Evolutionary conservation across 2,329 filamentous ascomycete species (phyloP).

Genomic region (Colletotrichum agaves): DNA sequence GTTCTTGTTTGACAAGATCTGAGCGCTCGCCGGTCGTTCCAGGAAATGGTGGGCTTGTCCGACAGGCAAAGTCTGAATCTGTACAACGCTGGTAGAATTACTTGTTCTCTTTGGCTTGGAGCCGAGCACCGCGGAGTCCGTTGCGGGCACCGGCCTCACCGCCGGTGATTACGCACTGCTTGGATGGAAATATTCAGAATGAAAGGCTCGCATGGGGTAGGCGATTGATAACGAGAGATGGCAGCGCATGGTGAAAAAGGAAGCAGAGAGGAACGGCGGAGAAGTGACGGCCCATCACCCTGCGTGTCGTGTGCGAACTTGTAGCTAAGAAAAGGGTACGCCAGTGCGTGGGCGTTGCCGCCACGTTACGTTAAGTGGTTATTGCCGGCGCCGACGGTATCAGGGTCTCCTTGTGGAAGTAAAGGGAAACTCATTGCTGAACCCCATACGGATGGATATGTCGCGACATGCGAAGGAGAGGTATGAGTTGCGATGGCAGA

Average conservation of each 20-base stretch:
- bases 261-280: slow-evolving; percentile 7
- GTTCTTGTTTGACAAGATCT: neutral
- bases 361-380: no score
- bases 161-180: neutral
- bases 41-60: neutral
- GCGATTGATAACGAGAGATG: neutral
- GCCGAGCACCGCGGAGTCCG: neutral
- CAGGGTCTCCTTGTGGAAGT: neutral
- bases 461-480: neutral
- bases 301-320: slow-evolving; percentile 16
- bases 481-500: neutral
- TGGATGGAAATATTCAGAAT: neutral
- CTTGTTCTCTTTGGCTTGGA: neutral
- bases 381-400: neutral
- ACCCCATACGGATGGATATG: neutral
- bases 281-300: slow-evolving; percentile 25
- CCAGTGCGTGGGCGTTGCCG: slow-evolving; percentile 9
- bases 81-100: neutral
- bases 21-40: neutral
- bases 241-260: slow-evolving; percentile 30
- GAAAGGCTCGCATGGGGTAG: neutral
- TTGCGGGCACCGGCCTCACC: neutral
- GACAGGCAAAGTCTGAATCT: neutral
- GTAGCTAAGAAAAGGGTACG: slow-evolving; percentile 22
- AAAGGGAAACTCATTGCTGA: neutral